Evolutionary conservation across 78 protist species (phyloP), one percentile per base, ranked within the genome.

Genomic region (Bodo saltans): DNA sequence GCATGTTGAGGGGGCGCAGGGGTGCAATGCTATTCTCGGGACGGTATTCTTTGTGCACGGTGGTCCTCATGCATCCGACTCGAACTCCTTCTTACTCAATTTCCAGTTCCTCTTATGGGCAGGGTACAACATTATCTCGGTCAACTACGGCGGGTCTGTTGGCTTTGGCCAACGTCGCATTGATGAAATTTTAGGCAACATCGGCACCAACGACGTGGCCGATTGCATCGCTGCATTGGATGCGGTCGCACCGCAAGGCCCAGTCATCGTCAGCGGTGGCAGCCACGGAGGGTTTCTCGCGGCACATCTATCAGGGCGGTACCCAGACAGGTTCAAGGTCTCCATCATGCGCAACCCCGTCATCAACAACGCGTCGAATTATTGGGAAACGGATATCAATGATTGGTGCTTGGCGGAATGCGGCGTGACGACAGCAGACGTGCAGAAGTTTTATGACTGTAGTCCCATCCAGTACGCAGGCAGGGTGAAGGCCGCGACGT

Each of bases 241-340:
- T 3, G 4, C 21, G 30, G 73, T 26, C 27, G 30, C 37, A 21
- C 35, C 80, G n/a, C 68, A 83, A 17, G 60, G 12, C 42, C 34
- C 4, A 12, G 38, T 85, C 47, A 0, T 42, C 25, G 78, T 83
- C 23, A 27, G 34, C 67, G 90, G 90, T 23, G 87, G 86, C 1
- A 74, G 83, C 41, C 87, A 83, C 70, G 90, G 90, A 38, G 90
- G 90, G 27, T 87, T 87, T 37, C 70, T 87, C 39, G 23, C 84
- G 27, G 72, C 60, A 11, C 90, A 87, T 53, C 74, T 85, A 37
- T 0, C 32, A 32, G 88, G 67, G 21, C 83, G 60, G 68, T 75
- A 76, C 68, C 74, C 86, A n/a, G 70, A 17, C 32, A 17, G 28
- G 26, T 71, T n/a, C 81, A 70, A 39, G 35, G 81, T 72, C n/a